phyloP scores from a whole-genome alignment of 2,329 filamentous ascomycete species.

The Amylocarpus encephaloides region DNA sequence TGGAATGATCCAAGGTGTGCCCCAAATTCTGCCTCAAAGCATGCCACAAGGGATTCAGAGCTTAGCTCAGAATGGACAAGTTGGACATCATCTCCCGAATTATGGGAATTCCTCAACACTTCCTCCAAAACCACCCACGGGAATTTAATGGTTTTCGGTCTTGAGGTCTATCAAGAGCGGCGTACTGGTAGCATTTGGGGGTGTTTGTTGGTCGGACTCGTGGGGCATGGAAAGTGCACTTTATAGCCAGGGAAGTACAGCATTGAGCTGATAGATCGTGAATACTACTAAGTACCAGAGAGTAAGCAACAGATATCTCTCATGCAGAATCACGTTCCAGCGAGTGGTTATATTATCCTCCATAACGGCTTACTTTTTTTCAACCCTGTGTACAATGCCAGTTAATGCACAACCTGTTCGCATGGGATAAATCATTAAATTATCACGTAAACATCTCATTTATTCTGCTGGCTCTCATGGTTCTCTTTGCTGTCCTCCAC shows the following conservation, averaged over 20 bases:
- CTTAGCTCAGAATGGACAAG: conserved; percentile 26
- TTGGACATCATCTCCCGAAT: conserved; percentile 46
- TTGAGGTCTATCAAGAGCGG: conserved; percentile 28
- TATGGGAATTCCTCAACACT: conserved; percentile 48
- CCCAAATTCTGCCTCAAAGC: conserved; percentile 20
- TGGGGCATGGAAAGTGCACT: conserved; percentile 25
- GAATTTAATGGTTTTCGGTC: conserved; percentile 26
- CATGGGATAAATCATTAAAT: conserved; percentile 28
- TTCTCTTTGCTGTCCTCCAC: conserved; percentile 41
- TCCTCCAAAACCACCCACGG: conserved; percentile 48
- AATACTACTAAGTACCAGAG: conserved; percentile 20
- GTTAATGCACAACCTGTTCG: conserved; percentile 23
- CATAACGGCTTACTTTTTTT: conserved; percentile 34
- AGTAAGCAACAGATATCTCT: neutral
- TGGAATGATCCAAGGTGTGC: conserved; percentile 18
- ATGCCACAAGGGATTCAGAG: conserved; percentile 20
- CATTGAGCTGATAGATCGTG: conserved; percentile 28
- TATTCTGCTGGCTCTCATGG: conserved; percentile 46
- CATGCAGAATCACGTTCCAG: conserved; percentile 23
- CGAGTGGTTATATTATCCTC: conserved; percentile 40
- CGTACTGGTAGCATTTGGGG: conserved; percentile 33
- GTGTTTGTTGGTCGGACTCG: conserved; percentile 28
- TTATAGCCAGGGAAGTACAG: conserved; percentile 26
- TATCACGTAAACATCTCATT: conserved; percentile 9
- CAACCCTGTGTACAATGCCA: conserved; percentile 32